Conservation (phyloP, 768 basidiomycete species). For the Calocybe indica region DNA sequence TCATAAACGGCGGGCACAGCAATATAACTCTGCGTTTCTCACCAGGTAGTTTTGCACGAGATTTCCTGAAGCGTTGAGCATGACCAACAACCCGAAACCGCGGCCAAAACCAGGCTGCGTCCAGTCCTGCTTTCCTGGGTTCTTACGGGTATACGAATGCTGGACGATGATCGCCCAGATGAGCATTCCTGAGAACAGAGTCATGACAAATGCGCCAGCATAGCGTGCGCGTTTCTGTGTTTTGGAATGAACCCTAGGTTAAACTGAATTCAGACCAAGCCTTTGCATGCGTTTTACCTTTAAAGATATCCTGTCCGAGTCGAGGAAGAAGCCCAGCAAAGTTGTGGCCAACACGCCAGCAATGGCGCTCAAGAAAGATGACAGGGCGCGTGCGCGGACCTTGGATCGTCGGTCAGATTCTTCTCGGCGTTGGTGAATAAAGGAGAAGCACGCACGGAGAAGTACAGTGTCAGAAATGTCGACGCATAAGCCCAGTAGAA, state of each 20-base stretch:
- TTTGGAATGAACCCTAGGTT: not conserved
- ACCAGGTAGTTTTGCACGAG: conserved; percentile 15
- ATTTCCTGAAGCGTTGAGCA: conserved; percentile 11
- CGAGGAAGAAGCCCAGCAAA: conserved; percentile 13
- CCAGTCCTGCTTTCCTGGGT: conserved; percentile 16
- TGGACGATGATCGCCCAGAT: conserved; percentile 15
- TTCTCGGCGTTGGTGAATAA: conserved; percentile 7
- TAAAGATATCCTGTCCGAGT: conserved; percentile 7
- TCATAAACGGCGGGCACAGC: not conserved
- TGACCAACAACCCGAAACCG: conserved; percentile 12
- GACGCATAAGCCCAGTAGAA: conserved; percentile 16
- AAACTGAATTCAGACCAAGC: not conserved
- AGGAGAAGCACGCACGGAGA: conserved; percentile 9
- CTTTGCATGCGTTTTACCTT: not conserved
- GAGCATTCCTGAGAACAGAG: conserved; percentile 10
- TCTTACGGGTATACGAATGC: conserved; percentile 7
- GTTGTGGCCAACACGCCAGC: conserved; percentile 8
- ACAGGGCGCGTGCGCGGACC: conserved; percentile 11
- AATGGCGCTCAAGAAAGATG: conserved; percentile 13
- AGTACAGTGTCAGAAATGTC: conserved; percentile 14
- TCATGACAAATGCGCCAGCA: conserved; percentile 12
- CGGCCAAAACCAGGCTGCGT: conserved; percentile 10
- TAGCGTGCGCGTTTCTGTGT: conserved; percentile 8
- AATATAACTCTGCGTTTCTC: not conserved
- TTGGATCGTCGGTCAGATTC: conserved; percentile 9